A percentile compares a stretch with the other conserved stretches of the same genome.
Conservation (phyloP, 2,329 filamentous ascomycete species). For the Penicillium capsulatum region DNA sequence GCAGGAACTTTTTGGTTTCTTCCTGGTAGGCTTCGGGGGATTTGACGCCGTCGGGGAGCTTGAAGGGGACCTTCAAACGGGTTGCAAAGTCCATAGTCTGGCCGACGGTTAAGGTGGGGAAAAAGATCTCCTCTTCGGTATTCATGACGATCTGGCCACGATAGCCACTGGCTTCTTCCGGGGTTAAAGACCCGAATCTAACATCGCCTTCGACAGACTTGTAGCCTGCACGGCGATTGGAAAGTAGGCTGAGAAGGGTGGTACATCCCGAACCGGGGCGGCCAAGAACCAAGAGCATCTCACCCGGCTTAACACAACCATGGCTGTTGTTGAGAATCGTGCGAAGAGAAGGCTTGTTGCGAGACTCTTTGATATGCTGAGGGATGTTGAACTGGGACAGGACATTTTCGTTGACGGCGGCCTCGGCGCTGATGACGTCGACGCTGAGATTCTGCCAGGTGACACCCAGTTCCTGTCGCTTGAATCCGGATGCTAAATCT, state of each 20-base stretch:
- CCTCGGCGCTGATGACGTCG: slow-evolving; percentile 56
- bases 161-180: slow-evolving; percentile 45
- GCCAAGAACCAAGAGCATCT: slow-evolving; percentile 66
- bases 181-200: slow-evolving; percentile 47
- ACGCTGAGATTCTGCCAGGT: slow-evolving; percentile 62
- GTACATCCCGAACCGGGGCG: slow-evolving; percentile 66
- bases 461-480: slow-evolving; percentile 53
- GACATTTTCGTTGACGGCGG: slow-evolving; percentile 61
- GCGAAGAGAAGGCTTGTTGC: slow-evolving; percentile 54
- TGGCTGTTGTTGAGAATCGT: slow-evolving; percentile 57
- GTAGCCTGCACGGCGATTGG: slow-evolving; percentile 60
- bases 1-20: slow-evolving; percentile 21
- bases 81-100: slow-evolving; percentile 57
- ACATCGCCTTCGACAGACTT: slow-evolving; percentile 56
- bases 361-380: slow-evolving; percentile 49
- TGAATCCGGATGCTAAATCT: slow-evolving; percentile 44
- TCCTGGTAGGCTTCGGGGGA: slow-evolving; percentile 45
- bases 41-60: slow-evolving; percentile 63
- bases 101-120: slow-evolving; percentile 48
- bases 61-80: slow-evolving; percentile 62
- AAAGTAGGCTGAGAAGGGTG: slow-evolving; percentile 63
- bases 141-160: slow-evolving; percentile 56
- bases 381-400: slow-evolving; percentile 54
- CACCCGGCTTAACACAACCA: slow-evolving; percentile 64
- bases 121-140: slow-evolving; percentile 51